Evolutionary conservation across 345 rosid species (phyloP), one percentile per base, ranked within the genome.

Genomic region (Populus ilicifolia): DNA sequence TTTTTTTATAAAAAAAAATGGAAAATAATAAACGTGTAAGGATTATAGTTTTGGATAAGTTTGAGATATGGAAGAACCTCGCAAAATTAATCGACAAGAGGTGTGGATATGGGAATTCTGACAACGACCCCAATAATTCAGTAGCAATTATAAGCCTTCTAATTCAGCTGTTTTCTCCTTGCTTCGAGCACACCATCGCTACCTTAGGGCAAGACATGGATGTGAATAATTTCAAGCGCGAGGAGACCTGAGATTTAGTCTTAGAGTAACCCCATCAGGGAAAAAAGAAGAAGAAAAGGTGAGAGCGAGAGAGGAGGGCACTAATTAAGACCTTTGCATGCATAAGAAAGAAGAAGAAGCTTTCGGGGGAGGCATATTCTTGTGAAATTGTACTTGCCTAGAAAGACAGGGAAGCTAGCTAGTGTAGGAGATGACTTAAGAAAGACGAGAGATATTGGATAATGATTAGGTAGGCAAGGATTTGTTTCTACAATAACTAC

Each of bases 71-170:
- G 64, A 9, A 9, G 14, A 27, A 41, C 44, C 44, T 12, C 1
- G 16, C 23, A 59, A 59, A 59, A 59, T 23, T 12, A 69, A 21
- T 10, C 0, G 21, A 35, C 6, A 50, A 20, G 9, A 5, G 75
- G 27, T 3, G 63, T 21, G n/a, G 62, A 56, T 9, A n/a, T n/a
- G 63, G 63, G 63, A n/a, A n/a, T 64, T 48, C 83, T 78, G 85
- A 78, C 79, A 76, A 16, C 21, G 61, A 52, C 78, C 81, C 72
- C 77, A 78, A 33, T 33, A 4, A 33, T 33, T 27, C 20, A 2
- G 50, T 36, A 46, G 39, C 20, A 30, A 12, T 54, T 38, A 73
- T 63, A 71, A 39, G 20, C 21, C 6, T 9, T 48, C 52, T 35
- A 65, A 72, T 71, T 27, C 61, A 27, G 67, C 75, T 64, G 23